Base-by-base conservation (phyloP, 306 rosid species). In the Gleditsia sinensis region DNA sequence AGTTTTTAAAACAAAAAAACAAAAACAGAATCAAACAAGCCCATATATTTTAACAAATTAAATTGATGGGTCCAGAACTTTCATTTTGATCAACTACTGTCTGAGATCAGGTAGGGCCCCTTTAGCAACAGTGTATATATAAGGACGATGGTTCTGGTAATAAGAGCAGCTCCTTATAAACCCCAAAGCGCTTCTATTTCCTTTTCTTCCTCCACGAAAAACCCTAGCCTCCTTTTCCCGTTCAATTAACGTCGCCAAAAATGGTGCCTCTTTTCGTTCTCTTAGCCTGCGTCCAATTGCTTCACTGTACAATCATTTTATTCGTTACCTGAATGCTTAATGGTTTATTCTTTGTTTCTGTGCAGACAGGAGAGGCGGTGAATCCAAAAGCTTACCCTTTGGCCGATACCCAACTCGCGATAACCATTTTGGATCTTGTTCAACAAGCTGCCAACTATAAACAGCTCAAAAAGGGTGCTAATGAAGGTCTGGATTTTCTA, bases 401-500 rank as follows among this genome's bases (percentile, higher is more conserved):
- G 89, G 97, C 94, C 0, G 96, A 93, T 63, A 74, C 94, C 0
- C 96, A 93, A 71, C 85, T 93, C 25, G 64, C 90, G 0, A 88
- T 93, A 37, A 91, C 97, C 9, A 91, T 91, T 2, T 21, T 91
- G 67, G 97, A 93, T 39, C 96, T 93, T 68, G 87, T 91, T 82
- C 97, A 93, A 58, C 97, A 91, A 77, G 96, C 97, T 51, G 75
- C 95, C 9, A 89, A 91, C 72, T 91, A 91, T 72, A 89, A 93
- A 82, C 97, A 91, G 76, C 93, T 93, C 73, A 93, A 91, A 69
- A 93, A 93, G 83, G 96, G 96, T 6, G 98, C 96, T 4, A 93
- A 91, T 77, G 92, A 93, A 89, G 96, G 98, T 93, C 9, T 30
- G 34, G 32, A 4, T 13, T 2, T 49, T 61, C 20, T 43, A 1